phyloP scores from a whole-genome alignment of 495 filamentous ascomycete genomes.

The Ramalina peruviana region DNA sequence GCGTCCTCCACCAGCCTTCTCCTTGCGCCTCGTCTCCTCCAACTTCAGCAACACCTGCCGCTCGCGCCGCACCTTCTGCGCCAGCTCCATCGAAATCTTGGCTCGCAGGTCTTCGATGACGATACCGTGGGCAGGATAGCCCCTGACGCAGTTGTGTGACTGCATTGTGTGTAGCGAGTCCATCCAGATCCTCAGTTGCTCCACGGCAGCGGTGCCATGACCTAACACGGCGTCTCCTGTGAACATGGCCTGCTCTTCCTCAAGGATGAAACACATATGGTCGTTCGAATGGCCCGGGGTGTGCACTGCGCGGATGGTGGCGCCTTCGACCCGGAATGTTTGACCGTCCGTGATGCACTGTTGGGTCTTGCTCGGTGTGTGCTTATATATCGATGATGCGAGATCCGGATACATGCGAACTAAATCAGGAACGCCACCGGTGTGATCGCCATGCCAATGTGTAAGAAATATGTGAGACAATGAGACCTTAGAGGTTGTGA shows the following conservation, averaged over 20 bases:
- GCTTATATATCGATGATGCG: constrained; percentile 23
- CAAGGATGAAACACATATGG: constrained; percentile 35
- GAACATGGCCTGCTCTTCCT: constrained; percentile 62
- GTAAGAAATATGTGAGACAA: constrained; percentile 52
- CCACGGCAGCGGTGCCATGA: constrained; percentile 27
- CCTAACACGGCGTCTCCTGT: constrained; percentile 59
- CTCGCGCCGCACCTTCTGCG: constrained; percentile 25
- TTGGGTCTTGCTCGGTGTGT: constrained; percentile 34
- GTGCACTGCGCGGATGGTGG: constrained; percentile 27
- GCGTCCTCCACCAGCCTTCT: too few species aligned
- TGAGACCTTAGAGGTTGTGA: constrained; percentile 38
- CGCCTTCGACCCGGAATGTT: constrained; percentile 26
- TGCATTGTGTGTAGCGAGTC: constrained; percentile 20
- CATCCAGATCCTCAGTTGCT: constrained; percentile 29
- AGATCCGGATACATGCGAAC: constrained; percentile 32
- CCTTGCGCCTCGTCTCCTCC: neutral
- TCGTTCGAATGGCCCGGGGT: constrained; percentile 30
- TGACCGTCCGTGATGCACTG: constrained; percentile 27
- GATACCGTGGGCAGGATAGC: constrained; percentile 32
- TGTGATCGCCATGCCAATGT: constrained; percentile 76
- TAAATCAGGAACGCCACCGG: constrained; percentile 52
- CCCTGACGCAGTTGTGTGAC: constrained; percentile 17
- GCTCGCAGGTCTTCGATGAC: constrained; percentile 22
- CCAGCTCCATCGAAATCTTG: constrained; percentile 21
- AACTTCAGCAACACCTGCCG: constrained; percentile 22